A percentile compares a stretch with the other conserved stretches of the same genome.
phyloP scores from a whole-genome alignment of 768 basidiomycete genomes.

The Strobilomyces echinocephalus region DNA sequence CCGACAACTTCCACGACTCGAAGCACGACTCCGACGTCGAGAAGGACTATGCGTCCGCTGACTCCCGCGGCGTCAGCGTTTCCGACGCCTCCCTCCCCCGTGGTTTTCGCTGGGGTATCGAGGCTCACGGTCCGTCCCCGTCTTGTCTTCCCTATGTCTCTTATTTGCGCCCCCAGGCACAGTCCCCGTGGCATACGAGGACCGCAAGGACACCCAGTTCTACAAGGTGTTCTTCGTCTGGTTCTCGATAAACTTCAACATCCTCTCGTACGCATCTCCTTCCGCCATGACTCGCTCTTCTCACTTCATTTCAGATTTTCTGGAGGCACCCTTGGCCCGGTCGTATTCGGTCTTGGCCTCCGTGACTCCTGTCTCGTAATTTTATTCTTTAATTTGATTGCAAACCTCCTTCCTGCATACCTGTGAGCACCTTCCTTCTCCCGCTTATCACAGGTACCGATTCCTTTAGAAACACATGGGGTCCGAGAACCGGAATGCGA shows the following conservation, averaged over 20 bases:
- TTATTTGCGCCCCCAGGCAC: constrained; percentile 36
- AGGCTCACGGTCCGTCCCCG: constrained; percentile 23
- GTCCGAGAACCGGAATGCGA: constrained; percentile 73
- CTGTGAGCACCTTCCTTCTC: constrained; percentile 37
- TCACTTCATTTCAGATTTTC: constrained; percentile 46
- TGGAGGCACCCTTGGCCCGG: constrained; percentile 62
- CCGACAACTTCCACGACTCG: constrained; percentile 17
- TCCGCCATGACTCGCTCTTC: background rate
- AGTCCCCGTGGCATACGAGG: constrained; percentile 44
- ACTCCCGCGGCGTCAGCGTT: constrained; percentile 6
- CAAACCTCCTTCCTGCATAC: constrained; percentile 53
- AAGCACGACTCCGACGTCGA: constrained; percentile 25
- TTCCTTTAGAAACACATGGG: constrained; percentile 53
- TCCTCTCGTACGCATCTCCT: constrained; percentile 41
- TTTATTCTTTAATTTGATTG: constrained; percentile 63
- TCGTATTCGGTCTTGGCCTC: constrained; percentile 54
- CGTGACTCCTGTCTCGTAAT: constrained; percentile 63
- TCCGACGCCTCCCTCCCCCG: constrained; percentile 1
- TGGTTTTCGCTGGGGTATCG: constrained; percentile 31
- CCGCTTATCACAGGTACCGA: background rate
- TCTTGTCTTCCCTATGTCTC: background rate
- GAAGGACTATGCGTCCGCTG: constrained; percentile 24
- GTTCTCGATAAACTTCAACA: constrained; percentile 68
- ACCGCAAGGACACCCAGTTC: constrained; percentile 53
- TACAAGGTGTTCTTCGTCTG: constrained; percentile 68